Percentiles rank a stretch among this genome's conserved stretches.
These are phyloP conservation scores for Jimgerdemannia flammicorona DNA, from an alignment of 192 early-diverging fungal genomes.

Conservation along the genomic window DNA sequence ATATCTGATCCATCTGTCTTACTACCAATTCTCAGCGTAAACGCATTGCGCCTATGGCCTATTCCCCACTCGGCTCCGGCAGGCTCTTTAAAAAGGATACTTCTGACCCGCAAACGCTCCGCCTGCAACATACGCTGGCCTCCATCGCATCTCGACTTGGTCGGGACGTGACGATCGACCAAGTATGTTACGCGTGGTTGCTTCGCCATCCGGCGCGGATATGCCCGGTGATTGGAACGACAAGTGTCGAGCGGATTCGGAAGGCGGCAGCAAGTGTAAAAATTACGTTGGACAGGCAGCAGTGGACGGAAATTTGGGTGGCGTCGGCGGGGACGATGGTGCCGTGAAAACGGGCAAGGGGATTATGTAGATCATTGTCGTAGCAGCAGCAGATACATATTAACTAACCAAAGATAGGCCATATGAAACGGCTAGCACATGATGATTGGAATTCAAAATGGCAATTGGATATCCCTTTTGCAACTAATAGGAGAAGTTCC, in stretches of 20 bases:
- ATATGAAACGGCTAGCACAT: too few relatives aligned
- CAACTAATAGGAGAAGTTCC: too few relatives aligned
- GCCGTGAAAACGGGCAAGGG: neutral
- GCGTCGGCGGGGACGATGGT: constrained; percentile 9
- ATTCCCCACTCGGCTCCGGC: constrained; percentile 16
- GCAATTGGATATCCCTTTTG: too few relatives aligned
- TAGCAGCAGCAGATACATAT: too few relatives aligned
- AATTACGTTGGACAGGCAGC: constrained; percentile 3
- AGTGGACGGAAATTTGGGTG: constrained; percentile 16
- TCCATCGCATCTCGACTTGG: constrained; percentile 6
- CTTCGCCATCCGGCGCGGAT: constrained; percentile 10
- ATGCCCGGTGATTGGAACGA: constrained; percentile 15
- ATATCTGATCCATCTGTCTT: neutral
- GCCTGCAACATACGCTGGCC: constrained; percentile 1
- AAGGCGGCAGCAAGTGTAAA: constrained; percentile 3
- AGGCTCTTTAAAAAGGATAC: constrained; percentile 5
- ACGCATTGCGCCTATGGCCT: constrained; percentile 9
- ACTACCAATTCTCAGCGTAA: neutral
- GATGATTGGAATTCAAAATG: too few relatives aligned
- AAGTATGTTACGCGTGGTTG: constrained; percentile 16
- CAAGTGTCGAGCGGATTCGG: constrained; percentile 3
- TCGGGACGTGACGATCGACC: constrained; percentile 7
- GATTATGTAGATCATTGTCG: too few relatives aligned
- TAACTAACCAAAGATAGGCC: too few relatives aligned
- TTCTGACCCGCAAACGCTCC: constrained; percentile 8